phyloP scores from a whole-genome alignment of 2,329 filamentous ascomycete species.

The Lasiodiplodia sp. region DNA sequence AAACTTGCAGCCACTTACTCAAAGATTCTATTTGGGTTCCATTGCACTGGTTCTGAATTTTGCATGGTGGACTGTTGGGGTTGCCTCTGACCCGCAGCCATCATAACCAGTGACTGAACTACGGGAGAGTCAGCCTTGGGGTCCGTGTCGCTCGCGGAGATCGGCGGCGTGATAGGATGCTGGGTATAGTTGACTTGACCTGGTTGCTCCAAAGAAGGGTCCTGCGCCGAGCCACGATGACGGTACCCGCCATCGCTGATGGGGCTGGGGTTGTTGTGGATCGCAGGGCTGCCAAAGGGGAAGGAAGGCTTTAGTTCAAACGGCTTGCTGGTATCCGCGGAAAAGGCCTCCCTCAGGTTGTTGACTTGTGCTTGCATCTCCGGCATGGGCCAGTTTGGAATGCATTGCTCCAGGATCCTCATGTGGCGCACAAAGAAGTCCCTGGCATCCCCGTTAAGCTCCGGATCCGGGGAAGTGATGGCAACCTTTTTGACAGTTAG shows the following conservation, averaged over 20 bases:
- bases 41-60: slow-evolving; percentile 70
- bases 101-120: slow-evolving; percentile 75
- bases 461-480: slow-evolving; percentile 89
- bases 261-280: slow-evolving; percentile 68
- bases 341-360: slow-evolving; percentile 88
- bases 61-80: slow-evolving; percentile 57
- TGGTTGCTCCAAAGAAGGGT: slow-evolving; percentile 58
- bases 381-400: slow-evolving; percentile 82
- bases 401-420: slow-evolving; percentile 88
- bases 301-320: slow-evolving; percentile 91
- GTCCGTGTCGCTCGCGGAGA: slow-evolving; percentile 75
- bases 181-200: slow-evolving; percentile 70
- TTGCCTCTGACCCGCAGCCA: slow-evolving; percentile 65
- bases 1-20: slow-evolving; percentile 68
- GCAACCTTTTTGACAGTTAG: slow-evolving; percentile 70
- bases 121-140: slow-evolving; percentile 79
- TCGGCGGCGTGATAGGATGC: slow-evolving; percentile 81
- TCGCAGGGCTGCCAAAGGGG: slow-evolving; percentile 80
- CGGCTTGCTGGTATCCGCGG: slow-evolving; percentile 80
- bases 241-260: slow-evolving; percentile 58
- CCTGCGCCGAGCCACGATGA: slow-evolving; percentile 57
- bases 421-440: slow-evolving; percentile 94
- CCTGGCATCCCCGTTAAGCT: slow-evolving; percentile 82
- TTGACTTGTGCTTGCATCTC: slow-evolving; percentile 92
- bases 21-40: slow-evolving; percentile 90